These are phyloP conservation scores for Collybia sp. DNA, from an alignment of 768 basidiomycete species.

Conservation along the genomic window DNA sequence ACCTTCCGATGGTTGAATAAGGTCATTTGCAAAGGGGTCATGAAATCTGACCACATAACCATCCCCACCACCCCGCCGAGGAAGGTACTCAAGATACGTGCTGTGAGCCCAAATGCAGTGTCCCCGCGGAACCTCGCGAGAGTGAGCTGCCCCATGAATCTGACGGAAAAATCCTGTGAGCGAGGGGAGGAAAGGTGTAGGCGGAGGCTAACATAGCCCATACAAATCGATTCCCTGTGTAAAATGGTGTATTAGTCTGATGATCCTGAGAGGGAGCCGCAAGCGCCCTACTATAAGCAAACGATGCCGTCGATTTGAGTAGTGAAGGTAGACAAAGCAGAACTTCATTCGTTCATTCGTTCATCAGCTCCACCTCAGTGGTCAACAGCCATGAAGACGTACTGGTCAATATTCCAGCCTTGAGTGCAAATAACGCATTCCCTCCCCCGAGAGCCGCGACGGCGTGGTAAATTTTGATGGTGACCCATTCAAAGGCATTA, in stretches of 20 bases:
- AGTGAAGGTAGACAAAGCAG: slow-evolving; percentile 58
- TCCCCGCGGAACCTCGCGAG: slow-evolving; percentile 72
- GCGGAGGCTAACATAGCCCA: slow-evolving; percentile 58
- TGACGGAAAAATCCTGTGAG: slow-evolving; percentile 16
- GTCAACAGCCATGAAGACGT: slow-evolving; percentile 6
- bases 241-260: not conserved
- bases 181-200: not conserved
- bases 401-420: slow-evolving; percentile 65
- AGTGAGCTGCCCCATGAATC: slow-evolving; percentile 74
- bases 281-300: slow-evolving; percentile 50
- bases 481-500: slow-evolving; percentile 49
- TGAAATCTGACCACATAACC: slow-evolving; percentile 50
- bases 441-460: slow-evolving; percentile 42
- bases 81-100: slow-evolving; percentile 62
- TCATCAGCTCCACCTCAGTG: not conserved
- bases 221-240: slow-evolving; percentile 53
- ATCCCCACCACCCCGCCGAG: slow-evolving; percentile 59
- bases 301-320: slow-evolving; percentile 45
- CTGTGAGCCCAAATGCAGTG: slow-evolving; percentile 60
- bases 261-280: not conserved
- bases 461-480: slow-evolving; percentile 39
- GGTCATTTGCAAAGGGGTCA: not conserved
- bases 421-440: slow-evolving; percentile 65
- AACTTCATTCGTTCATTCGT: slow-evolving; percentile 27
- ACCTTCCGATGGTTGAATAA: slow-evolving; percentile 36